Evolutionary conservation across 129 eudicot genomes (phyloP).

Genomic region (Arctium lappa): DNA sequence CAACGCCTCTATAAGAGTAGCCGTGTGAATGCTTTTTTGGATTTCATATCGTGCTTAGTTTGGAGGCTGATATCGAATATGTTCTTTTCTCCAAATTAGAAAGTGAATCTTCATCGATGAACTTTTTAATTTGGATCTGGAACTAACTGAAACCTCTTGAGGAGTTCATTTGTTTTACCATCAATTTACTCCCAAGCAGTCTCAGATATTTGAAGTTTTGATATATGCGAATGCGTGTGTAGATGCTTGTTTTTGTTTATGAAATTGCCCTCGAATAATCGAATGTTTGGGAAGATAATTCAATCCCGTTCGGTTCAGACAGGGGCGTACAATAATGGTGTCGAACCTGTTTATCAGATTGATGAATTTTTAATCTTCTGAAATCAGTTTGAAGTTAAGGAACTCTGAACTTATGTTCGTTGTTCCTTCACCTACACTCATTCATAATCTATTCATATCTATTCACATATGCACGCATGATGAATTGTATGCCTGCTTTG

Average conservation of each 20-base stretch:
- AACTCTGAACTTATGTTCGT: background rate
- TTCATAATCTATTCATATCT: background rate
- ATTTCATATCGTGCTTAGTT: conserved; percentile 35
- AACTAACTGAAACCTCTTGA: conserved; percentile 10
- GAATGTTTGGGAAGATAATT: conserved; percentile 1
- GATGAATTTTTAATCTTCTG: background rate
- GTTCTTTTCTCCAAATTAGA: background rate
- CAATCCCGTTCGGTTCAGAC: conserved; percentile 21
- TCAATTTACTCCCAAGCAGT: conserved; percentile 17
- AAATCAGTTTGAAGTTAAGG: conserved; percentile 14
- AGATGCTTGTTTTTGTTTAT: background rate
- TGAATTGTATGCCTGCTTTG: too few species aligned
- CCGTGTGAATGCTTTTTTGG: conserved; percentile 20
- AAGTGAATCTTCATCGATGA: background rate
- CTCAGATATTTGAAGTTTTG: background rate
- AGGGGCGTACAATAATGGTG: conserved; percentile 23
- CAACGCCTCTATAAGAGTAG: conserved; percentile 31
- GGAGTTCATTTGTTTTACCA: background rate
- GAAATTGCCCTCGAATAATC: conserved; percentile 24
- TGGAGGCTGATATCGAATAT: conserved; percentile 15
- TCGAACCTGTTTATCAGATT: conserved; percentile 7
- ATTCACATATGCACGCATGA: too few species aligned
- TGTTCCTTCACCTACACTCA: conserved; percentile 17
- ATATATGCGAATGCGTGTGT: background rate
- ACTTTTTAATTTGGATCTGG: conserved; percentile 4